Conservation (phyloP, 306 rosid species). For the Gastrolobium villosum region DNA sequence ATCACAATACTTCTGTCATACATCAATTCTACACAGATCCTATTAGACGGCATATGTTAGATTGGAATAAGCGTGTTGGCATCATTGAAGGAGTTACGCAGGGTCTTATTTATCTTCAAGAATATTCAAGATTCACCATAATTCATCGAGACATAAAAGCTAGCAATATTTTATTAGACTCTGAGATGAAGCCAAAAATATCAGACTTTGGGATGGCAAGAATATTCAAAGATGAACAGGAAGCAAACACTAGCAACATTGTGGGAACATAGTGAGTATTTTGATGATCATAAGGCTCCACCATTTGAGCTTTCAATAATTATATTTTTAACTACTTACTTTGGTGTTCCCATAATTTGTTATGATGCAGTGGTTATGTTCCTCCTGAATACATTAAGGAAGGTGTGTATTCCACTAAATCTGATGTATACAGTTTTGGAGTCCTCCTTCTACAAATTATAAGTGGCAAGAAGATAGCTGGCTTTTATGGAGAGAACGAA, state of each 20-base stretch:
- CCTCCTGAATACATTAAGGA: constrained; percentile 36
- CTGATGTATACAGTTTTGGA: constrained; percentile 55
- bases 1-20: not conserved
- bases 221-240: constrained; percentile 51
- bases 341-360: not conserved
- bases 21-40: constrained; percentile 41
- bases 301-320: not conserved
- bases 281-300: not conserved
- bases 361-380: constrained; percentile 51
- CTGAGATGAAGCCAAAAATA: constrained; percentile 59
- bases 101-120: constrained; percentile 60
- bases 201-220: constrained; percentile 72
- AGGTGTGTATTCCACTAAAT: constrained; percentile 52
- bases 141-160: constrained; percentile 53
- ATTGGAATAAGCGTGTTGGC: constrained; percentile 47
- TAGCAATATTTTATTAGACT: constrained; percentile 51
- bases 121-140: constrained; percentile 51
- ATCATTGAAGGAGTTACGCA: constrained; percentile 58
- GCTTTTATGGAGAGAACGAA: constrained; percentile 31
- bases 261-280: constrained; percentile 61
- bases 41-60: not conserved
- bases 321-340: not conserved
- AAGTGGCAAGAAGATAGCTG: constrained; percentile 44
- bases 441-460: constrained; percentile 57
- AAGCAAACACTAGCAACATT: constrained; percentile 52